Conservation (phyloP, 306 rosid species). For the Hylodesmum podocarpum region DNA sequence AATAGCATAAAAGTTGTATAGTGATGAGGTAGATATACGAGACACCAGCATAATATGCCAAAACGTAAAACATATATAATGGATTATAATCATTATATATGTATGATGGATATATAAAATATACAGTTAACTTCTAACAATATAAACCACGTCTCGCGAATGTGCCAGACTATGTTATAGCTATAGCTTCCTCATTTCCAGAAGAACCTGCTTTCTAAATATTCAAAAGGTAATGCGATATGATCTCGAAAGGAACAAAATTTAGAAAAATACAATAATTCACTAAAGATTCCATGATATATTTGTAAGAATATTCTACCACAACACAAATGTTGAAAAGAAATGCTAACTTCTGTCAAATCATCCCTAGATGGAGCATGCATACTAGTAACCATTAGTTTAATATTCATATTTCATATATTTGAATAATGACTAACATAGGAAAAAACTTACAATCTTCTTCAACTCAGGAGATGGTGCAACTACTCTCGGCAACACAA, state of each 20-base stretch:
- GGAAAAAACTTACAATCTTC: slow-evolving; percentile 49
- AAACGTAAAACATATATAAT: not conserved
- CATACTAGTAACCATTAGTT: not conserved
- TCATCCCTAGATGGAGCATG: not conserved
- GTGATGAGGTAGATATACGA: not conserved
- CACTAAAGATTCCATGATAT: not conserved
- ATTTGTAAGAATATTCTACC: slow-evolving; percentile 6
- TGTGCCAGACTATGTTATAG: not conserved
- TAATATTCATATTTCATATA: not conserved
- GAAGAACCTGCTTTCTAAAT: not conserved
- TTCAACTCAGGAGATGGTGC: slow-evolving; percentile 38
- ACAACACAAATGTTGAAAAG: not conserved
- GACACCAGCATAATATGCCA: not conserved
- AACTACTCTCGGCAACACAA: slow-evolving; percentile 35
- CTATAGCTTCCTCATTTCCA: not conserved
- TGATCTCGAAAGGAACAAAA: not conserved
- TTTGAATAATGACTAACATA: not conserved
- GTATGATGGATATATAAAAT: not conserved
- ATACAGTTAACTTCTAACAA: not conserved
- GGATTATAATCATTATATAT: not conserved
- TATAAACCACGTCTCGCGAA: not conserved
- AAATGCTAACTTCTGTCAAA: slow-evolving; percentile 17
- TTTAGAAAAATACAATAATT: not conserved
- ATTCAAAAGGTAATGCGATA: not conserved
- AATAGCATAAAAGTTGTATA: not conserved